phyloP scores from a whole-genome alignment of 108 stramenopile species.

The Pinguiococcus pyrenoidosus region DNA sequence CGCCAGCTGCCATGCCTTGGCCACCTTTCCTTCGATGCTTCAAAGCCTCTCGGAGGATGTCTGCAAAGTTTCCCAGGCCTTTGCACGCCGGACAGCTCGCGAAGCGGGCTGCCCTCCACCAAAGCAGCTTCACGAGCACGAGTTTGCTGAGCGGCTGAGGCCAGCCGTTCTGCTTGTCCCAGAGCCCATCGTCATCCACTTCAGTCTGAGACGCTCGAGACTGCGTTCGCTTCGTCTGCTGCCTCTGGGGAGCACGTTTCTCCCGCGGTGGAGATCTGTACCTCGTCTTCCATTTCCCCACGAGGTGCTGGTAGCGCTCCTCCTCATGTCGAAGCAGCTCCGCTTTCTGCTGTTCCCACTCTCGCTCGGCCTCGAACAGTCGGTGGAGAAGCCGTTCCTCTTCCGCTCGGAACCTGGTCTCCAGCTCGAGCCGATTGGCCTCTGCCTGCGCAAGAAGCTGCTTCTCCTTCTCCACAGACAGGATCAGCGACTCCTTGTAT shows the following conservation, averaged over 20 bases:
- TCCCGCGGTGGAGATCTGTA: neutral
- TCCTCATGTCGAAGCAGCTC: constrained; percentile 5
- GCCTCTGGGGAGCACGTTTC: neutral
- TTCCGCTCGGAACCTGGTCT: neutral
- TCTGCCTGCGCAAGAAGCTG: neutral
- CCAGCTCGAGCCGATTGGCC: neutral
- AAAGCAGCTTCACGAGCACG: constrained; percentile 8
- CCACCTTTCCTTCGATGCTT: no score
- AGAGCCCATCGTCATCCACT: constrained; percentile 35
- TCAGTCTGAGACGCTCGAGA: constrained; percentile 20
- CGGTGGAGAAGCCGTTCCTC: constrained; percentile 1
- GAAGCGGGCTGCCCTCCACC: constrained; percentile 16
- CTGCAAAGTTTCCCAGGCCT: constrained; percentile 15
- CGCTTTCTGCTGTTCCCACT: constrained; percentile 12
- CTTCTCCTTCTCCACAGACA: constrained; percentile 1
- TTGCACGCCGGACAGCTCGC: constrained; percentile 20
- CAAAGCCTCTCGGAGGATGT: no score
- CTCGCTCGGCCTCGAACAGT: constrained; percentile 5
- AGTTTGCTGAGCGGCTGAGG: neutral
- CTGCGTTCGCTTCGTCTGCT: neutral
- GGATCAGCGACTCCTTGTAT: constrained; percentile 1
- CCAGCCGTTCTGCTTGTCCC: constrained; percentile 35
- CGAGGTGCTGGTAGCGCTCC: neutral
- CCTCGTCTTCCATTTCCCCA: constrained; percentile 7
- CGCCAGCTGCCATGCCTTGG: no score